Conservation (phyloP, 345 rosid species). For the Salix brachista region DNA sequence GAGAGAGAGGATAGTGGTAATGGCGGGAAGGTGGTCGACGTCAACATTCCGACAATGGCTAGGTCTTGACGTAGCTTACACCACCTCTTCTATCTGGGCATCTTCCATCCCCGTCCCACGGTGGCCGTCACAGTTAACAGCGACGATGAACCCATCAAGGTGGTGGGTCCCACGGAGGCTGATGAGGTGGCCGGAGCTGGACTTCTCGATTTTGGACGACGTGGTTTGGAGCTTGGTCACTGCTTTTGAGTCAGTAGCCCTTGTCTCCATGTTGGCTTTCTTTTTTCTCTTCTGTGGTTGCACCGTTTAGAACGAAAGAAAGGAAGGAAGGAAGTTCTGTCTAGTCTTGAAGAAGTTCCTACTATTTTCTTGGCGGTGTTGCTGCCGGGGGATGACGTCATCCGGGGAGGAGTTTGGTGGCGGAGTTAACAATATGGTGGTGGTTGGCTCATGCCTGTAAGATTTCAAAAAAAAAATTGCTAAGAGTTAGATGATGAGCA, state of each 20-base stretch:
- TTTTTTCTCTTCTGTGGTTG: constrained; percentile 89
- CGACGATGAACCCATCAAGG: constrained; percentile 4
- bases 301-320: constrained; percentile 38
- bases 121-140: constrained; percentile 30
- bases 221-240: constrained; percentile 64
- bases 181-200: constrained; percentile 36
- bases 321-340: background rate
- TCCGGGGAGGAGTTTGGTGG: background rate
- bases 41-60: constrained; percentile 20
- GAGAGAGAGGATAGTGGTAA: background rate
- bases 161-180: constrained; percentile 21
- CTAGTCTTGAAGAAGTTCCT: background rate
- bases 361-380: background rate
- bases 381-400: background rate
- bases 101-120: constrained; percentile 19
- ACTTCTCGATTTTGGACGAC: constrained; percentile 55
- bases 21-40: constrained; percentile 34
- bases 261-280: constrained; percentile 82
- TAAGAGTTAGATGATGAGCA: background rate
- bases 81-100: constrained; percentile 11
- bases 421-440: background rate
- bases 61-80: constrained; percentile 7
- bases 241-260: constrained; percentile 80
- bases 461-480: background rate
- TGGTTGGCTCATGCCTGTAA: background rate